phyloP scores from a whole-genome alignment of 768 basidiomycete genomes.

The Mycena capillaripes region DNA sequence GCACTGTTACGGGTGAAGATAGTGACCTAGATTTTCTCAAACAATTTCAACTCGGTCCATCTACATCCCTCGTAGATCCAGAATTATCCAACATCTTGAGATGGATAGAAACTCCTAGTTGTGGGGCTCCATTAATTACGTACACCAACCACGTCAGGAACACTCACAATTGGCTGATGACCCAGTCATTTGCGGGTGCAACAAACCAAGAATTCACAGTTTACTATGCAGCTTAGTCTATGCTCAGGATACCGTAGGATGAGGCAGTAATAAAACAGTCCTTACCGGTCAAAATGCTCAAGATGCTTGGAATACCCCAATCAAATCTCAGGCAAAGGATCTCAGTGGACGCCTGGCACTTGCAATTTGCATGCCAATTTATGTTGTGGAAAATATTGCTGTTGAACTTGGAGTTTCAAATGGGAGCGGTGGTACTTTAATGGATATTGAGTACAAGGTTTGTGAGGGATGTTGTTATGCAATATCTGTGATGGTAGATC shows the following conservation, averaged over 20 bases:
- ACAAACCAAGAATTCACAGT: slow-evolving; percentile 15
- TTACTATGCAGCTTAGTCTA: no score
- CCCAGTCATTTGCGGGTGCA: slow-evolving; percentile 24
- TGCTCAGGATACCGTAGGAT: not conserved
- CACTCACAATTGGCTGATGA: slow-evolving; percentile 30
- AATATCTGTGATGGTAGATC: slow-evolving; percentile 27
- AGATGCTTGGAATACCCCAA: slow-evolving; percentile 35
- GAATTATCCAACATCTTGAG: not conserved
- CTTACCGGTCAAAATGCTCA: slow-evolving; percentile 18
- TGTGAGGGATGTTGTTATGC: slow-evolving; percentile 29
- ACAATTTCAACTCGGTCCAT: slow-evolving; percentile 9
- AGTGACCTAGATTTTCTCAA: slow-evolving; percentile 27
- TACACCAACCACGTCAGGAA: slow-evolving; percentile 33
- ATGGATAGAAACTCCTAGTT: slow-evolving; percentile 20
- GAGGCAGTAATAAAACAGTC: not conserved
- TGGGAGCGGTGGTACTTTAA: slow-evolving; percentile 29
- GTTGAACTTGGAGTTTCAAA: slow-evolving; percentile 36
- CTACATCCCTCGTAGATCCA: not conserved
- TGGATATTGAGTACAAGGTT: slow-evolving; percentile 17
- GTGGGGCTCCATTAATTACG: slow-evolving; percentile 28
- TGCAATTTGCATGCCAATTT: slow-evolving; percentile 36
- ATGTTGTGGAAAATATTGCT: slow-evolving; percentile 34
- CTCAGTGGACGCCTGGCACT: slow-evolving; percentile 32
- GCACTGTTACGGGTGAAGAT: slow-evolving; percentile 25
- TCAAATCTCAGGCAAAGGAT: slow-evolving; percentile 26